Percentiles rank a stretch among this genome's conserved stretches.
phyloP scores from a whole-genome alignment of 176 grass and related monocot genomes.

The Dendrocalamus sinicus region DNA sequence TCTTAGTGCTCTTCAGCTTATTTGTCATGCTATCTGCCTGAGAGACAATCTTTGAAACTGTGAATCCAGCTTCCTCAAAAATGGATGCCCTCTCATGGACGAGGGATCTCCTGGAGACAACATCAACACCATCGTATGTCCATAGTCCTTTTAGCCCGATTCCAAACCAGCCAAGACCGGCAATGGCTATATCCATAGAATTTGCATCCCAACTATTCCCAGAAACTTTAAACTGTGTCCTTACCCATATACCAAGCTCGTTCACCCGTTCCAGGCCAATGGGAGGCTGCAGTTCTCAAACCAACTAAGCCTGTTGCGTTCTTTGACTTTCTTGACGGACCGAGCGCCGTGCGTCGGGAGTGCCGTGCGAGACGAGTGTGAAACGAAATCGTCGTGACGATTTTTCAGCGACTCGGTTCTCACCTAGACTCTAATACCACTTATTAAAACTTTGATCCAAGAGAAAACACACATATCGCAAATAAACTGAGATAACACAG shows the following conservation, averaged over 20 bases:
- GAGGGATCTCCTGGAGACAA: conserved; percentile 66
- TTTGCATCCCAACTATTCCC: conserved; percentile 81
- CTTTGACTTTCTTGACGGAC: too few species aligned
- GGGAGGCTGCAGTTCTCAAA: conserved; percentile 70
- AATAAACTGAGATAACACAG: too few species aligned
- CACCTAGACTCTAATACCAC: too few species aligned
- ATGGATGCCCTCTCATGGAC: conserved; percentile 62
- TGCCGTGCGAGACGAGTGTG: too few species aligned
- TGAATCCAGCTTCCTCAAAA: conserved; percentile 89
- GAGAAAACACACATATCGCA: too few species aligned
- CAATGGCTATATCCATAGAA: conserved; percentile 72
- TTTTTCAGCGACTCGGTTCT: too few species aligned
- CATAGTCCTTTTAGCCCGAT: conserved; percentile 78
- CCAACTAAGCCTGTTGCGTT: not conserved
- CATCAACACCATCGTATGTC: conserved; percentile 86
- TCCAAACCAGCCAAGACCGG: conserved; percentile 87
- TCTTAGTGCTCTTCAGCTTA: conserved; percentile 59
- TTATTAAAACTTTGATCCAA: too few species aligned
- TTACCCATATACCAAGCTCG: conserved; percentile 82
- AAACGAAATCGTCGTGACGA: too few species aligned
- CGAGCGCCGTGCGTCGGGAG: too few species aligned
- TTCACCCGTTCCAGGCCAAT: conserved; percentile 60
- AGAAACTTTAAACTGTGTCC: conserved; percentile 61
- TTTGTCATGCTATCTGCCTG: conserved; percentile 66
- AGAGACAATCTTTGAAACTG: conserved; percentile 77